Conservation (phyloP, 306 rosid genomes). For the Myrica gale region DNA sequence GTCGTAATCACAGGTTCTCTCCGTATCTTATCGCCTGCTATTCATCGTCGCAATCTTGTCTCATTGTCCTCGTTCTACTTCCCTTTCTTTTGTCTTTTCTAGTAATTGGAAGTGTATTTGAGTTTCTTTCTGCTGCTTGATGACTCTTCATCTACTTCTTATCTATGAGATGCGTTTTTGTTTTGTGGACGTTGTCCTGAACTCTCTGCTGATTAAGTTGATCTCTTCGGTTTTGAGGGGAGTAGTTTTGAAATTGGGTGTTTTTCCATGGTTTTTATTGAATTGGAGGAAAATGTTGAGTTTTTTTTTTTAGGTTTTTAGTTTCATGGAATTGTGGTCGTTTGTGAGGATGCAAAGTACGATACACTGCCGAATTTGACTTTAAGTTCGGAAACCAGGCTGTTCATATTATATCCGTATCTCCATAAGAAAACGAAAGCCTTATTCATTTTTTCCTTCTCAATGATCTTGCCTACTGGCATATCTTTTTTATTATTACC, state of each 20-base stretch:
- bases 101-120: neutral
- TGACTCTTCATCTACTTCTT: neutral
- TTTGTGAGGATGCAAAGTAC: neutral
- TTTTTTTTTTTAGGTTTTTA: neutral
- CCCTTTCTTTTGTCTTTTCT: neutral
- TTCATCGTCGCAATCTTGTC: neutral
- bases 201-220: neutral
- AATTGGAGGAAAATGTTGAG: neutral
- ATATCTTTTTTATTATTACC: neutral
- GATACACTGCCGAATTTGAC: neutral
- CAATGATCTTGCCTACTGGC: neutral
- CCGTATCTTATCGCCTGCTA: neutral
- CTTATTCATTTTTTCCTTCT: neutral
- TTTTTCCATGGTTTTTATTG: neutral
- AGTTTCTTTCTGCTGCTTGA: neutral
- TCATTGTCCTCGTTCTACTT: neutral
- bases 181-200: neutral
- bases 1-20: slow-evolving; percentile 53
- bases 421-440: neutral
- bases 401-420: neutral
- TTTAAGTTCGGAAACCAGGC: neutral
- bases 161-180: neutral
- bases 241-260: neutral
- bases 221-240: neutral
- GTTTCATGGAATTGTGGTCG: neutral